Percentiles rank a stretch among this genome's conserved stretches.
Conservation (phyloP, 495 filamentous ascomycete genomes). For the Hypoxylon lenormandii region DNA sequence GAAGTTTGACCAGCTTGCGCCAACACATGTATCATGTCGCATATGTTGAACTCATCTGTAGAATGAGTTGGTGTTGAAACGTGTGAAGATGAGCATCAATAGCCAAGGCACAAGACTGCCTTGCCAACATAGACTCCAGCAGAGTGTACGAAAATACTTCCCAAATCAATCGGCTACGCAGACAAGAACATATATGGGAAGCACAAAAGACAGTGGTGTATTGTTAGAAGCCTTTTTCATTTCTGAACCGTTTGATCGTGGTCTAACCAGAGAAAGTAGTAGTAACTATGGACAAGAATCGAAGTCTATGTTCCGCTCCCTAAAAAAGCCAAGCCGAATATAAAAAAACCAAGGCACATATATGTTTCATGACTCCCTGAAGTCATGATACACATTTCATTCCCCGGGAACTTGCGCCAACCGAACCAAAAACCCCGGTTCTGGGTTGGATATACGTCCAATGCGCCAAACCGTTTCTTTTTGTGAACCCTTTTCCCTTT, state of each 20-base stretch:
- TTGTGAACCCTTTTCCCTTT: slow-evolving; percentile 15
- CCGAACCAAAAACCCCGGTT: slow-evolving; percentile 22
- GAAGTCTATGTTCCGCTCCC: slow-evolving; percentile 44
- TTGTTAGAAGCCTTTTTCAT: slow-evolving; percentile 25
- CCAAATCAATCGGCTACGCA: background rate
- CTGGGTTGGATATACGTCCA: slow-evolving; percentile 13
- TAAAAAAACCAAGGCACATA: slow-evolving; percentile 28
- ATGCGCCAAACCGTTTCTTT: slow-evolving; percentile 26
- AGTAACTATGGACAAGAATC: slow-evolving; percentile 49
- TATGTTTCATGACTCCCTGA: slow-evolving; percentile 3
- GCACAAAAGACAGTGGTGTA: background rate
- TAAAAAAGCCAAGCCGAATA: slow-evolving; percentile 10
- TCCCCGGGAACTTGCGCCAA: background rate
- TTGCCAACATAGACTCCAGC: no score
- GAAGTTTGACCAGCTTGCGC: no score
- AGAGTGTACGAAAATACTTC: no score
- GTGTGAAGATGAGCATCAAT: no score
- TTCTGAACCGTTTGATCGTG: slow-evolving; percentile 18
- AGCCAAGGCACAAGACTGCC: no score
- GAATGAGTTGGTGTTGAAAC: no score
- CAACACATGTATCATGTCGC: no score
- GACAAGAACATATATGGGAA: background rate
- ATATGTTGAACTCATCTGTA: no score
- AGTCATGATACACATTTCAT: slow-evolving; percentile 4
- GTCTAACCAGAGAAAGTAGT: slow-evolving; percentile 17